Conservation (phyloP, 192 early-diverging fungal genomes). For the Podila verticillata region DNA sequence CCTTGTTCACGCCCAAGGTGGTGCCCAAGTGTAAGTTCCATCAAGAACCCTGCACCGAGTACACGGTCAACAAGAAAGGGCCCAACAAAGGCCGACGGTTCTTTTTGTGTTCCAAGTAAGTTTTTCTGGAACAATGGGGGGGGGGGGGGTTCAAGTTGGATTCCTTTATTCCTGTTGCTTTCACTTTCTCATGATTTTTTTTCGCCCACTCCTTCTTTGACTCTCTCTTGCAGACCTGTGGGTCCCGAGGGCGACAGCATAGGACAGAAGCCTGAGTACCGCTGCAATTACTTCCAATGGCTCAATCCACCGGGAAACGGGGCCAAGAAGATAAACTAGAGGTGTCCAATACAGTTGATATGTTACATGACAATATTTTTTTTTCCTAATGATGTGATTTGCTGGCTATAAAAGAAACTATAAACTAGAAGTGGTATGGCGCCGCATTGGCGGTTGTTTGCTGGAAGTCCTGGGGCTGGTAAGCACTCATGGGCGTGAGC, state of each 20-base stretch:
- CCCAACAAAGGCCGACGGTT: conserved; percentile 75
- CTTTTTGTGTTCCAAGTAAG: conserved; percentile 70
- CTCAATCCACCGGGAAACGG: conserved; percentile 24
- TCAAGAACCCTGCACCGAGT: conserved; percentile 69
- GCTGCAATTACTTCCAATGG: conserved; percentile 47
- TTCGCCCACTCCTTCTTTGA: neutral
- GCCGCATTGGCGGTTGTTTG: neutral
- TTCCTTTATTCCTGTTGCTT: too few species aligned
- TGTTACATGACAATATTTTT: neutral
- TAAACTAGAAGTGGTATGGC: neutral
- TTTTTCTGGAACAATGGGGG: too few species aligned
- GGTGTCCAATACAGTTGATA: neutral
- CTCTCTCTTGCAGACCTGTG: conserved; percentile 14
- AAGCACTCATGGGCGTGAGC: neutral
- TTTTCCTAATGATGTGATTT: neutral
- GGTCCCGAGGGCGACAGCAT: conserved; percentile 35
- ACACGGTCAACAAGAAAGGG: conserved; percentile 74
- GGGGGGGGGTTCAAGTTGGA: too few species aligned
- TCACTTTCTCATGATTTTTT: neutral
- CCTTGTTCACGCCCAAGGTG: conserved; percentile 56
- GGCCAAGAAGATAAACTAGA: neutral
- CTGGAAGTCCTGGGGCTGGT: neutral
- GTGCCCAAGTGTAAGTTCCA: conserved; percentile 71
- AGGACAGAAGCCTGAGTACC: conserved; percentile 33
- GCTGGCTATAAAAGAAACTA: neutral